Evolutionary conservation across 2,329 filamentous ascomycete species (phyloP).

Genomic region (Chaetomium olivaceum): DNA sequence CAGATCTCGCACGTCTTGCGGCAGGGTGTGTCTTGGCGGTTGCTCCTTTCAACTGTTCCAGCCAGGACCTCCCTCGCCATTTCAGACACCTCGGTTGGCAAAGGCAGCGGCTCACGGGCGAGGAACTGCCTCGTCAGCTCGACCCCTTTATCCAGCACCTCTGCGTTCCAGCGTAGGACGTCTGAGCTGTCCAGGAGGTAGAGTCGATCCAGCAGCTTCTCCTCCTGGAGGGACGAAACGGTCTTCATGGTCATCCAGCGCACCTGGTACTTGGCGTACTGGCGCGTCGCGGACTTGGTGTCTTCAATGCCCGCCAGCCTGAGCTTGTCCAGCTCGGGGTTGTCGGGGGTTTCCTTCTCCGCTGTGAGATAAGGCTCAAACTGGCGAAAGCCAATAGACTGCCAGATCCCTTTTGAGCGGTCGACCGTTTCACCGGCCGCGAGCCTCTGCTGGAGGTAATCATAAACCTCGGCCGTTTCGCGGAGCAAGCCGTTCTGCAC

Average conservation of each 20-base stretch:
- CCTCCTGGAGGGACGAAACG: conserved; percentile 64
- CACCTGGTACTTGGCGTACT: conserved; percentile 82
- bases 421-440: conserved; percentile 61
- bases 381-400: conserved; percentile 95
- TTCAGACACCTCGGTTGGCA: conserved; percentile 50
- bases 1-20: conserved; percentile 74
- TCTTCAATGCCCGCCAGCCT: conserved; percentile 65
- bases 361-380: conserved; percentile 70
- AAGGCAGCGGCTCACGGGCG: conserved; percentile 52
- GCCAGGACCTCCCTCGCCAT: conserved; percentile 59
- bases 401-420: conserved; percentile 83
- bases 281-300: conserved; percentile 79
- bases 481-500: conserved; percentile 55
- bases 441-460: conserved; percentile 40
- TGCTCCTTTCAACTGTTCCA: conserved; percentile 43
- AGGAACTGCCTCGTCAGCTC: conserved; percentile 66
- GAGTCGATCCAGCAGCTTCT: conserved; percentile 57
- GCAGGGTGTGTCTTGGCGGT: conserved; percentile 55
- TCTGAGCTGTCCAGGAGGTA: conserved; percentile 83
- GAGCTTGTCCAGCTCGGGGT: conserved; percentile 53
- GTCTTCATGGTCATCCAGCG: conserved; percentile 87
- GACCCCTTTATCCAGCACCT: conserved; percentile 67
- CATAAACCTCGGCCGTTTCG: conserved; percentile 51
- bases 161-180: conserved; percentile 57
- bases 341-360: conserved; percentile 34